A percentile compares a stretch with the other conserved stretches of the same genome.
Evolutionary conservation across 2,329 filamentous ascomycete genomes (phyloP).

Genomic region (Dendrostoma leiphaemia): DNA sequence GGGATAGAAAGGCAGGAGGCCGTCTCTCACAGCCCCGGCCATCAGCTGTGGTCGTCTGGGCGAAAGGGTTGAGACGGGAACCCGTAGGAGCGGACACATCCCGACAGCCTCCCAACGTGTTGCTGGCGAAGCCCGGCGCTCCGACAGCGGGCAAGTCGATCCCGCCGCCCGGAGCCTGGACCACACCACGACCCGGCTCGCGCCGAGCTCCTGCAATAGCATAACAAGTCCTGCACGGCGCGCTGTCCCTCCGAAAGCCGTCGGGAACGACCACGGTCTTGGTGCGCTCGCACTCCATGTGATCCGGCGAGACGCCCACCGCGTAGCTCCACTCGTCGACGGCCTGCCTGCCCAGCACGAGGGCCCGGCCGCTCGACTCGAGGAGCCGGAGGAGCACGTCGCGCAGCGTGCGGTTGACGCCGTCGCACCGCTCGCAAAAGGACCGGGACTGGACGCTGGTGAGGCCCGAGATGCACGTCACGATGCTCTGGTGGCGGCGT

Average conservation of each 20-base stretch:
- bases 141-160: neutral
- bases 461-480: neutral
- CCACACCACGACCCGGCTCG: neutral
- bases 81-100: no score
- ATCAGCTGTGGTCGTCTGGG: neutral
- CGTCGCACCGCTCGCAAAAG: conserved; percentile 10
- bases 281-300: conserved; percentile 28
- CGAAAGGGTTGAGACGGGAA: neutral
- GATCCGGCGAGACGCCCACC: conserved; percentile 21
- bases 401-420: conserved; percentile 11
- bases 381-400: conserved; percentile 6
- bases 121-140: neutral
- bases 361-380: neutral
- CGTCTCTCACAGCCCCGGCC: no score
- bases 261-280: conserved; percentile 19
- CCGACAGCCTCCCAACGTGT: neutral
- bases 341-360: neutral
- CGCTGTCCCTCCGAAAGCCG: conserved; percentile 11
- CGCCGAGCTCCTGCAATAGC: neutral
- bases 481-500: neutral
- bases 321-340: conserved; percentile 21
- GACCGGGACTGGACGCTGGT: neutral
- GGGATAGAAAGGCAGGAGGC: no score
- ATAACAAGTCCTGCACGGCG: neutral
- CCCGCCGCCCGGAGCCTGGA: no score